These are phyloP conservation scores for Penicillium salamii DNA, from an alignment of 495 filamentous ascomycete genomes.

Conservation along the genomic window DNA sequence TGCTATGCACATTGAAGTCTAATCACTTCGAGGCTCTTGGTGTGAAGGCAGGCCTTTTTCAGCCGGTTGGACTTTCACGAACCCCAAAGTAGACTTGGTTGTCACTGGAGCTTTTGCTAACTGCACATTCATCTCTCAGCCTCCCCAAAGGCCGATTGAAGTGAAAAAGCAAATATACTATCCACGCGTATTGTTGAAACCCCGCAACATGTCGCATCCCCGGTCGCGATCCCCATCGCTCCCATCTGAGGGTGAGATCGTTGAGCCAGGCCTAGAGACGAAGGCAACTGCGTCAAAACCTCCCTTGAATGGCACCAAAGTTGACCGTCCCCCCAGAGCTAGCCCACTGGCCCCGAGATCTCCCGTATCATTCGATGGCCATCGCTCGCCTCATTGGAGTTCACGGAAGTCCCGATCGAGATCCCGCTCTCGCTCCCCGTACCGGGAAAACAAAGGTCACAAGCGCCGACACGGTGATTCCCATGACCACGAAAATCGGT, in stretches of 20 bases:
- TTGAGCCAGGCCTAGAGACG: constrained; percentile 67
- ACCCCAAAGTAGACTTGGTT: constrained; percentile 17
- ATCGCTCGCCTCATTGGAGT: constrained; percentile 38
- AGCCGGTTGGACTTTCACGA: constrained; percentile 51
- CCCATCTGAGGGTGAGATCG: constrained; percentile 81
- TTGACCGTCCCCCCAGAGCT: constrained; percentile 71
- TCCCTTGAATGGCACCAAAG: constrained; percentile 69
- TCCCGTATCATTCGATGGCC: constrained; percentile 37
- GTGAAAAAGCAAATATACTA: constrained; percentile 5
- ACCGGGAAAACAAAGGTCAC: constrained; percentile 52
- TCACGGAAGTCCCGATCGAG: constrained; percentile 40
- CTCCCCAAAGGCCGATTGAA: constrained; percentile 26
- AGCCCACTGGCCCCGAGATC: constrained; percentile 51
- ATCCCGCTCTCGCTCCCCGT: constrained; percentile 42
- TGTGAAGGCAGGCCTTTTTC: constrained; percentile 37
- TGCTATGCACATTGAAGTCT: constrained; percentile 17
- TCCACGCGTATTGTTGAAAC: not conserved
- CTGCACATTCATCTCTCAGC: constrained; percentile 19
- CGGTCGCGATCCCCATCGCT: constrained; percentile 47
- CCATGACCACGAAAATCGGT: constrained; percentile 37
- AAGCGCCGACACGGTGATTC: constrained; percentile 68
- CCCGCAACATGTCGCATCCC: constrained; percentile 32
- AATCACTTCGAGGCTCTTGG: constrained; percentile 30
- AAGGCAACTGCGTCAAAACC: constrained; percentile 75
- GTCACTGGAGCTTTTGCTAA: constrained; percentile 32